A percentile compares a stretch with the other conserved stretches of the same genome.
Evolutionary conservation across 2,329 filamentous ascomycete genomes (phyloP).

Genomic region (Chaetomium strumarium): DNA sequence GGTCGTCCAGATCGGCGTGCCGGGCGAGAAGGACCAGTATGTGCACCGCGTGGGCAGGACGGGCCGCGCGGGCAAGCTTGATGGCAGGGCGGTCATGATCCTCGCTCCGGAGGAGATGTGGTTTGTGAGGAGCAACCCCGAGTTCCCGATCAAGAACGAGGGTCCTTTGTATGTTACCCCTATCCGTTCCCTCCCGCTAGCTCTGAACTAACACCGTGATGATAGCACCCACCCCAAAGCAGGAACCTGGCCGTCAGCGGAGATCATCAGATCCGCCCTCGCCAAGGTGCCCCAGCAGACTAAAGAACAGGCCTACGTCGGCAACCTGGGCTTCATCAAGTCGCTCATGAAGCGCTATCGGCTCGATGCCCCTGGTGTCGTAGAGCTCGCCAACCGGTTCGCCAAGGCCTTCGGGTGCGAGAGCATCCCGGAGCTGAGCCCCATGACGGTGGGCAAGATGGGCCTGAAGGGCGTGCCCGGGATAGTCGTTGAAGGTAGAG

Average conservation of each 20-base stretch:
- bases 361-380: conserved; percentile 30
- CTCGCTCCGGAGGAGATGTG: conserved; percentile 25
- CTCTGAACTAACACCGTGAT: neutral
- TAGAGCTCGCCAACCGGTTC: conserved; percentile 46
- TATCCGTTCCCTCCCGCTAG: neutral
- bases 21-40: conserved; percentile 50
- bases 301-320: conserved; percentile 24
- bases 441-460: conserved; percentile 50
- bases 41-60: conserved; percentile 53
- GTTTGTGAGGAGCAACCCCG: conserved; percentile 21
- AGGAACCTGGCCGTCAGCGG: conserved; percentile 13
- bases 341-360: conserved; percentile 28
- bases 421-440: conserved; percentile 42
- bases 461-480: conserved; percentile 48
- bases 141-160: conserved; percentile 25
- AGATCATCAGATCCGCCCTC: conserved; percentile 21
- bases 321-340: conserved; percentile 33
- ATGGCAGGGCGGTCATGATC: conserved; percentile 24
- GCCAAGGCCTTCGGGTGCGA: conserved; percentile 44
- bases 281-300: conserved; percentile 19
- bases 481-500: conserved; percentile 29
- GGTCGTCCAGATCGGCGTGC: conserved; percentile 53
- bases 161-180: conserved; percentile 16
- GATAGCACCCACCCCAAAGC: conserved; percentile 19
- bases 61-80: conserved; percentile 25